These are phyloP conservation scores for Populus tomentosa DNA, from an alignment of 441 rosid species.

Conservation along the genomic window DNA sequence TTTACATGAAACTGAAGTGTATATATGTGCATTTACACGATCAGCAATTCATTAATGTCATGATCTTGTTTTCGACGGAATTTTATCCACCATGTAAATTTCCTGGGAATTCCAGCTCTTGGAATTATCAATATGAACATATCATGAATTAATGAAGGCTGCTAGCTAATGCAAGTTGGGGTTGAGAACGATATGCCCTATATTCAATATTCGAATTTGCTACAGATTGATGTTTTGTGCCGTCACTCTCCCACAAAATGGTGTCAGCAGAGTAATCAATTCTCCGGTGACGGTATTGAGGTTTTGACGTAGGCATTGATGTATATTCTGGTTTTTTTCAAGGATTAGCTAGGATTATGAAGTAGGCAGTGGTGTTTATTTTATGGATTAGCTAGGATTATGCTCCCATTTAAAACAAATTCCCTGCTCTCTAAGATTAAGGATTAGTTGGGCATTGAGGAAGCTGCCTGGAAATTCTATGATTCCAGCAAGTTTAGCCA, in stretches of 20 bases:
- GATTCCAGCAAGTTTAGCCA: not conserved
- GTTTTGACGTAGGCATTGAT: not conserved
- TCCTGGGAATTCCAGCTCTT: slow-evolving; percentile 6
- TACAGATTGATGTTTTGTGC: not conserved
- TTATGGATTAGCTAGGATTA: not conserved
- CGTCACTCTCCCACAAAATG: not conserved
- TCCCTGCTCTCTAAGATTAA: not conserved
- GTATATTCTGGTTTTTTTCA: too few species aligned
- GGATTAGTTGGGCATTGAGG: not conserved
- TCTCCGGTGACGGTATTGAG: not conserved
- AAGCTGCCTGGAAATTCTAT: not conserved
- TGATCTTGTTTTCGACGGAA: not conserved
- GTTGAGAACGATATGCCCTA: not conserved
- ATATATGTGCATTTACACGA: too few species aligned
- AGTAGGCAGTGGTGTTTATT: not conserved
- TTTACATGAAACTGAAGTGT: too few species aligned
- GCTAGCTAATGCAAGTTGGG: not conserved
- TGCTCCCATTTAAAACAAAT: not conserved
- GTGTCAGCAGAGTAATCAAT: not conserved
- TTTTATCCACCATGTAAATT: not conserved
- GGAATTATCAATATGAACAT: not conserved
- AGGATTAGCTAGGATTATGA: too few species aligned
- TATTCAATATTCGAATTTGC: not conserved
- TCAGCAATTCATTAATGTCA: not conserved
- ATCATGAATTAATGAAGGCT: not conserved